These are phyloP conservation scores for Sherardia arvensis DNA, from an alignment of 257 asterid species.

Conservation along the genomic window DNA sequence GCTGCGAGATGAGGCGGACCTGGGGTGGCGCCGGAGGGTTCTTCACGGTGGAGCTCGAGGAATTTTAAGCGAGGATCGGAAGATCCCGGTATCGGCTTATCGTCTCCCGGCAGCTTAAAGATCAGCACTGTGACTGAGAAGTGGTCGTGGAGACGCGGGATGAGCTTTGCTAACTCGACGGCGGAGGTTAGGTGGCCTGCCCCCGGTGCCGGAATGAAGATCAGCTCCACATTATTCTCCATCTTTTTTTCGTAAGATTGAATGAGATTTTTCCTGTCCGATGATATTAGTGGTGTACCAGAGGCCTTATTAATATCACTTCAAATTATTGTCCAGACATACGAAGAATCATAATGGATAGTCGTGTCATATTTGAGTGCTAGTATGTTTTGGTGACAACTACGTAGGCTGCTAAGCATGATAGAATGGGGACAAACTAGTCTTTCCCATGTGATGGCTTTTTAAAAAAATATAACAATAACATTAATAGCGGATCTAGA, in stretches of 20 bases:
- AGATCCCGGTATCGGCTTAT: conserved; percentile 8
- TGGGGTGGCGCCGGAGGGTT: not conserved
- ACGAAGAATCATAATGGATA: too few species aligned
- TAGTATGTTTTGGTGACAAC: too few species aligned
- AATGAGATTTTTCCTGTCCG: not conserved
- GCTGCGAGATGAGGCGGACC: not conserved
- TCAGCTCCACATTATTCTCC: conserved; percentile 25
- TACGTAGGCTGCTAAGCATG: too few species aligned
- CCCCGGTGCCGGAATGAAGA: conserved; percentile 58
- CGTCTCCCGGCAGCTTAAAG: conserved; percentile 23
- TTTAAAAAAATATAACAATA: too few species aligned
- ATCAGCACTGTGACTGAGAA: conserved; percentile 38
- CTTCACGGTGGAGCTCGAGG: conserved; percentile 17
- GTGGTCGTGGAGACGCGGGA: conserved; percentile 26
- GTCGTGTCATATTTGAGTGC: too few species aligned
- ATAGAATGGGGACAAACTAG: too few species aligned
- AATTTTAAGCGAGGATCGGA: conserved; percentile 16
- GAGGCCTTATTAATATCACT: too few species aligned
- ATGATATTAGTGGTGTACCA: not conserved
- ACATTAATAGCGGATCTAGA: too few species aligned
- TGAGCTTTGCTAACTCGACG: conserved; percentile 48
- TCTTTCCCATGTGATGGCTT: too few species aligned
- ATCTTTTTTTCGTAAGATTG: not conserved
- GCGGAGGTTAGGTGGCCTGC: conserved; percentile 52
- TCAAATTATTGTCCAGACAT: too few species aligned